Base-by-base conservation (phyloP, 176 grass and related monocot genomes). In the Saccharum officinarum region DNA sequence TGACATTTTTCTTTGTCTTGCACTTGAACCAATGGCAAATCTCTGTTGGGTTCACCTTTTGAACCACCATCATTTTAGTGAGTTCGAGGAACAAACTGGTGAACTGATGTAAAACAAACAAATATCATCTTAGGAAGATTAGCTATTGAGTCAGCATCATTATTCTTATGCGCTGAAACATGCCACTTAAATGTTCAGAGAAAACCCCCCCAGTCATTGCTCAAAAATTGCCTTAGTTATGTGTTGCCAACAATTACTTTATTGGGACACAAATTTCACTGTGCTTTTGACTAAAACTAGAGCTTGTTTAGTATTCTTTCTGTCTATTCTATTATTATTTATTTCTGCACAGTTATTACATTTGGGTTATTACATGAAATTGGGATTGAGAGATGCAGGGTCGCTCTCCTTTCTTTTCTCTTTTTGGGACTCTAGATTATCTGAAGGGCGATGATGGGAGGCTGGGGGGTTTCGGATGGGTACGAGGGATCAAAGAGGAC, bases 401-500 rank as follows among this genome's bases (percentile, higher is more conserved):
- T 67, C 93, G 67, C 85, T 90, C 90, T 88, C 90, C 91, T 94
- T 95, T 92, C 10, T 84, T 83, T 86, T 82, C 3, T 69, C 64
- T 65, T 86, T 89, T 90, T 83, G 93, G 89, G 85, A 86, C 85
- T 28, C 86, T 94, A 82, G 79, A 90, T 92, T 88, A 92, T 86
- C 41, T 98, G 91, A 95, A 95, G 93, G 91, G 91, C 93, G 89
- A 92, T 95, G 91, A 90, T 93, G 84, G 88, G 89, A 91, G 81
- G 89, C 92, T 89, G 93, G 91, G 95, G 91, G 91, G 91, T 69
- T 91, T 93, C 91, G 77, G 93, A 95, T 90, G 92, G 92, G 95
- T 91, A 95, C 87, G 89, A 91, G 92, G 92, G 90, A 89, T 91
- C 92, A 97, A 97, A 97, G 92, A 95, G 92, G 88, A 89, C 88